These are phyloP conservation scores for Colletotrichum eleusines DNA, from an alignment of 2,329 filamentous ascomycete genomes.

Conservation along the genomic window DNA sequence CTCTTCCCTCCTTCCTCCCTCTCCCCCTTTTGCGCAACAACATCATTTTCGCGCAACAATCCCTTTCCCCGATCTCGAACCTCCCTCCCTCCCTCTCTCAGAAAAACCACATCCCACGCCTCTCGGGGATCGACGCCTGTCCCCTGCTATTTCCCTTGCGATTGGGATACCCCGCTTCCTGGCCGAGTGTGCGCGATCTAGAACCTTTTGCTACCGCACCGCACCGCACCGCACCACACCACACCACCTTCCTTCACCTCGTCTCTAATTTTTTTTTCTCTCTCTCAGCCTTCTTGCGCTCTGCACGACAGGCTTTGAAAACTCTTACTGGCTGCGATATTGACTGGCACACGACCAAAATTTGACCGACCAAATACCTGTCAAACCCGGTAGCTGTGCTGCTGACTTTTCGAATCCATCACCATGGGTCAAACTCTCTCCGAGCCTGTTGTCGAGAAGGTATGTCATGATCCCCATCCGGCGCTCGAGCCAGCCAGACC, in stretches of 20 bases:
- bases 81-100: constrained; percentile 15
- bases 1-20: constrained; percentile 19
- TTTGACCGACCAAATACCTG: constrained; percentile 30
- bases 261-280: constrained; percentile 17
- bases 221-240: constrained; percentile 31
- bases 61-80: constrained; percentile 22
- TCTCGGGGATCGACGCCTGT: constrained; percentile 37
- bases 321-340: constrained; percentile 12
- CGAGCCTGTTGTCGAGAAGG: constrained; percentile 99
- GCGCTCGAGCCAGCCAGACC: not conserved
- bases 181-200: constrained; percentile 44
- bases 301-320: constrained; percentile 36
- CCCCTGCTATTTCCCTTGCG: constrained; percentile 41
- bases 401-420: constrained; percentile 48
- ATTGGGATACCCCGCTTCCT: constrained; percentile 44
- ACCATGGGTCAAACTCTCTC: constrained; percentile 99
- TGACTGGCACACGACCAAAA: constrained; percentile 16
- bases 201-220: constrained; percentile 43
- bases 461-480: constrained; percentile 61
- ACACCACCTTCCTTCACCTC: constrained; percentile 33
- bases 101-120: constrained; percentile 1
- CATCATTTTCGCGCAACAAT: constrained; percentile 17
- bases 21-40: constrained; percentile 29
- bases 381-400: constrained; percentile 47
- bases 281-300: constrained; percentile 34